Conservation (phyloP, 1,284 basidiomycete genomes). For the Apiotrichum siamense region DNA sequence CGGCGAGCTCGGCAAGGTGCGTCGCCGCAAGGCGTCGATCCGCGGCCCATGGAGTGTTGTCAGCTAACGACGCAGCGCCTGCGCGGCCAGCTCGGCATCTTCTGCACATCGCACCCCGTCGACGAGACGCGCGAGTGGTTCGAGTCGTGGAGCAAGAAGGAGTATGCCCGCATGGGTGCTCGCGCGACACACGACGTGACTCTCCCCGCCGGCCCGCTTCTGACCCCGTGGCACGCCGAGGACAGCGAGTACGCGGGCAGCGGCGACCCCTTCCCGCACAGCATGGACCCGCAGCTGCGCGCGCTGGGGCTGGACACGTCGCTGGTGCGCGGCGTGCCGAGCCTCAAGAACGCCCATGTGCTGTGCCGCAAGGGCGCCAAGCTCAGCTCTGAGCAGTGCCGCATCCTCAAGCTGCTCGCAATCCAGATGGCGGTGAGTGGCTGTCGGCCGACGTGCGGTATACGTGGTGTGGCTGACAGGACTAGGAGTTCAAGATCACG, state of each 20-base stretch:
- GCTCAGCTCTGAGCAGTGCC: slow-evolving; percentile 76
- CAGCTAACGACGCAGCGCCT: slow-evolving; percentile 59
- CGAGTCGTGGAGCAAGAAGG: slow-evolving; percentile 76
- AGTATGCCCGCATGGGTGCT: slow-evolving; percentile 88
- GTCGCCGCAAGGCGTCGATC: slow-evolving; percentile 36
- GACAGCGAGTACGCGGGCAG: slow-evolving; percentile 53
- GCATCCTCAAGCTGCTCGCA: slow-evolving; percentile 79
- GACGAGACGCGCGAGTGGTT: slow-evolving; percentile 93
- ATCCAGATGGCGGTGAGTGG: slow-evolving; percentile 65
- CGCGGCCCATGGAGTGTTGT: not conserved
- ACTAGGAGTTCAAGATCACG: slow-evolving; percentile 59
- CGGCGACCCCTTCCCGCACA: slow-evolving; percentile 78
- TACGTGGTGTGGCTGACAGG: not conserved
- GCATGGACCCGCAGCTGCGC: slow-evolving; percentile 91
- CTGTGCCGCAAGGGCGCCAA: slow-evolving; percentile 78
- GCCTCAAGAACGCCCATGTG: slow-evolving; percentile 69
- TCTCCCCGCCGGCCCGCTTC: slow-evolving; percentile 59
- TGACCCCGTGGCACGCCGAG: slow-evolving; percentile 51
- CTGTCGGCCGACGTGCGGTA: not conserved
- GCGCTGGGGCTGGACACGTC: slow-evolving; percentile 81
- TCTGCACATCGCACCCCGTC: slow-evolving; percentile 84
- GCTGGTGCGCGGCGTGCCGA: slow-evolving; percentile 82
- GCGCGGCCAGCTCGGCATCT: slow-evolving; percentile 84
- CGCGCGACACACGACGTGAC: slow-evolving; percentile 66
- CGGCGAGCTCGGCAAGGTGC: slow-evolving; percentile 69